Evolutionary conservation across 225 moss, liverwort and hornwort species (phyloP).

Genomic region (Takakia lepidozioides): DNA sequence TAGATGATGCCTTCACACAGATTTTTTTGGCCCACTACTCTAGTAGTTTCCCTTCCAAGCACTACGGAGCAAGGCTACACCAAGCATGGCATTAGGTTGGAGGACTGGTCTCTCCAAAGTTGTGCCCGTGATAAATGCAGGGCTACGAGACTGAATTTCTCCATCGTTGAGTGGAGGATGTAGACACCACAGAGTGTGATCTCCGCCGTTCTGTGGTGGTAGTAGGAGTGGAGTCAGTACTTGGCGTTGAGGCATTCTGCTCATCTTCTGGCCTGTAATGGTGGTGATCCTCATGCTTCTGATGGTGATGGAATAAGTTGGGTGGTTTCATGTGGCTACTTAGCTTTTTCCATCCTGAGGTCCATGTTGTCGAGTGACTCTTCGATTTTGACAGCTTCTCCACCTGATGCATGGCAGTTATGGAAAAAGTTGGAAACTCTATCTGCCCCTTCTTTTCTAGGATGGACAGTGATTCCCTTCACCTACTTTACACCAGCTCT

Average conservation of each 20-base stretch:
- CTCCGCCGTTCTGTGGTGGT: constrained; percentile 26
- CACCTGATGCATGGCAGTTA: constrained; percentile 15
- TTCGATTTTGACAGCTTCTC: constrained; percentile 66
- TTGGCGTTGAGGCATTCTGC: no score
- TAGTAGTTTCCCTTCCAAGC: no score
- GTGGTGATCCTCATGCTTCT: constrained; percentile 30
- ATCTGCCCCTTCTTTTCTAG: no score
- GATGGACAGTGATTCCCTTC: no score
- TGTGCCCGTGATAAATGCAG: no score
- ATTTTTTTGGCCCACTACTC: no score
- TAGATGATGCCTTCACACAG: no score
- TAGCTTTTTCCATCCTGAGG: constrained; percentile 65
- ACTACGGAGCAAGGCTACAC: no score
- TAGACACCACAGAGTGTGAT: constrained; percentile 32
- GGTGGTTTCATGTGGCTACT: constrained; percentile 38
- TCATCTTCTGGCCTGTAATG: constrained; percentile 9
- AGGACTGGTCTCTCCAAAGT: no score
- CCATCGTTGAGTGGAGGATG: constrained; percentile 42
- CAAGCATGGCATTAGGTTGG: no score
- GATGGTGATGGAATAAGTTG: constrained; percentile 21
- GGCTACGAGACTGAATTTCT: constrained; percentile 44
- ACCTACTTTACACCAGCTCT: no score
- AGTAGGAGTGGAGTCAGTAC: constrained; percentile 20
- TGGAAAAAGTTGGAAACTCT: no score
- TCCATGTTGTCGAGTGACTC: constrained; percentile 36